These are phyloP conservation scores for Alisma plantagoaquatica DNA, from an alignment of 106 monocot genomes.

Conservation along the genomic window DNA sequence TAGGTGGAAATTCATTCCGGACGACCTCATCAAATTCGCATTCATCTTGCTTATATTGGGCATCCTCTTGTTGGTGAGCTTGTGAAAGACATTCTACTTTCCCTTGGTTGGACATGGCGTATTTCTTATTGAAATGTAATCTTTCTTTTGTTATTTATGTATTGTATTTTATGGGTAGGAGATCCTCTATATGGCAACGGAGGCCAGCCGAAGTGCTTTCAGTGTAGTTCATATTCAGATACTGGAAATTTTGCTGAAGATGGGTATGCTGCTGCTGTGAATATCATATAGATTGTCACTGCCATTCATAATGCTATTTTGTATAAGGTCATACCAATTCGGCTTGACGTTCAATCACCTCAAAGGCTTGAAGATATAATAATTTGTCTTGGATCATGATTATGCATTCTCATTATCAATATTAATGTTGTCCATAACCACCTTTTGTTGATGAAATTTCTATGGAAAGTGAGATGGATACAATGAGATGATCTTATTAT, in stretches of 20 bases:
- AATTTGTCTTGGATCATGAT: no score
- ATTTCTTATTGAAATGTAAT: neutral
- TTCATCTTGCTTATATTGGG: constrained; percentile 83
- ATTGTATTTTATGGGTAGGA: constrained; percentile 22
- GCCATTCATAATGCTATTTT: neutral
- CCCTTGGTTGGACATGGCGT: neutral
- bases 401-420: no score
- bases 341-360: no score
- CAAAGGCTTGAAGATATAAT: no score
- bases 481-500: no score
- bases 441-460: no score
- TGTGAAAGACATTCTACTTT: neutral
- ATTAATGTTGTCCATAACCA: no score
- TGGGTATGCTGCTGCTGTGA: constrained; percentile 45
- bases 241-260: constrained; percentile 52
- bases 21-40: constrained; percentile 90
- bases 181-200: constrained; percentile 81
- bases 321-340: no score
- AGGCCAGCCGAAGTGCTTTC: constrained; percentile 39
- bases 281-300: neutral
- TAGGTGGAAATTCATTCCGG: constrained; percentile 93
- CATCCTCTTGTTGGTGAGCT: constrained; percentile 77
- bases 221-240: constrained; percentile 20
- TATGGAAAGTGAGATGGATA: no score
- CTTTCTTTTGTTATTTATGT: neutral